Evolutionary conservation across 768 basidiomycete species (phyloP).

Genomic region (Psilocybe subaeruginosa): DNA sequence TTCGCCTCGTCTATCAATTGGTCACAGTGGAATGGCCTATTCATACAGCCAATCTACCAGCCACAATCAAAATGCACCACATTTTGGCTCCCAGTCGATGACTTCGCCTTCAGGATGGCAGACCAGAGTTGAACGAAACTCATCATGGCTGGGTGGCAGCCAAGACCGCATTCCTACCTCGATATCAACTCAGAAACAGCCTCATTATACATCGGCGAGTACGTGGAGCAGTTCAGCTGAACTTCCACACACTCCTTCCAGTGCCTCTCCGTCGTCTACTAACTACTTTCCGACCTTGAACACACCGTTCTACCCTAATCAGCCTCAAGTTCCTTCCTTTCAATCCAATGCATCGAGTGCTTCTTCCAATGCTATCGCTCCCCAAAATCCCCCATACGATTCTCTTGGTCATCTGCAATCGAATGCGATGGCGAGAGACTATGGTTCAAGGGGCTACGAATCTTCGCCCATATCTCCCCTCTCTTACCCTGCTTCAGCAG

Average conservation of each 20-base stretch:
- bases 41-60: constrained; percentile 20
- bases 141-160: constrained; percentile 20
- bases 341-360: constrained; percentile 23
- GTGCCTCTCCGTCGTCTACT: constrained; percentile 18
- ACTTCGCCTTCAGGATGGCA: constrained; percentile 23
- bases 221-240: constrained; percentile 21
- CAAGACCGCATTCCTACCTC: constrained; percentile 16
- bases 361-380: constrained; percentile 14
- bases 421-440: constrained; percentile 18
- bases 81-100: constrained; percentile 19
- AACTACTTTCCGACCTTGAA: constrained; percentile 57
- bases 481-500: constrained; percentile 16
- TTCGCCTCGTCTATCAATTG: constrained; percentile 22
- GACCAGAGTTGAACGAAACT: constrained; percentile 11
- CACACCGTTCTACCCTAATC: constrained; percentile 57
- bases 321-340: constrained; percentile 32
- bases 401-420: constrained; percentile 18
- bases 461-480: constrained; percentile 18
- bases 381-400: constrained; percentile 16
- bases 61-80: constrained; percentile 19
- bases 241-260: constrained; percentile 12
- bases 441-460: constrained; percentile 15
- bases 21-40: constrained; percentile 20
- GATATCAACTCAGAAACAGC: constrained; percentile 15
- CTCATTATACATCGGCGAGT: constrained; percentile 18